phyloP scores from a whole-genome alignment of 2,329 filamentous ascomycete genomes.

The Cladosporium sp. region DNA sequence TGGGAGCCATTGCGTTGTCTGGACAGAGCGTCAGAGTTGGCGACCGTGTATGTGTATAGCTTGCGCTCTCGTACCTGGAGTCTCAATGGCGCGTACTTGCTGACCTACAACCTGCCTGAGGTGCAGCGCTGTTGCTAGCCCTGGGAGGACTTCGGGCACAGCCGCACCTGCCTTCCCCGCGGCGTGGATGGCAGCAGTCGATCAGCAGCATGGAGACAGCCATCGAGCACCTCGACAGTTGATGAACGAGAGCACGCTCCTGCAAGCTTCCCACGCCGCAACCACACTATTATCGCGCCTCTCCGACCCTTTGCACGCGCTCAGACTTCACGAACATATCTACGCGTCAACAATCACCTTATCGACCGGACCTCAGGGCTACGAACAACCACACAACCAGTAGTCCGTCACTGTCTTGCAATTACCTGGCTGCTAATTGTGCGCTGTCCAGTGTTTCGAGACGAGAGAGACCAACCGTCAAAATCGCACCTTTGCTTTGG shows the following conservation, averaged over 20 bases:
- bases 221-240: background rate
- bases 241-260: too few relatives aligned
- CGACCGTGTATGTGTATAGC: background rate
- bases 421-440: slow-evolving; percentile 7
- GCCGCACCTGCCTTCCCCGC: background rate
- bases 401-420: slow-evolving; percentile 3
- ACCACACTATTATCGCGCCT: background rate
- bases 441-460: background rate
- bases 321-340: background rate
- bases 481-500: too few relatives aligned
- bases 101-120: slow-evolving; percentile 10
- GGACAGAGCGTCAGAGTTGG: background rate
- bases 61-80: slow-evolving; percentile 5
- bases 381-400: slow-evolving; percentile 3
- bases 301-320: background rate
- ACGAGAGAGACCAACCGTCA: background rate
- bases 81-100: slow-evolving; percentile 12
- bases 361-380: background rate
- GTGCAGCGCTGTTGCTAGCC: background rate
- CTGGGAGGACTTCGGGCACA: background rate
- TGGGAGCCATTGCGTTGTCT: slow-evolving; percentile 44
- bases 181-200: background rate
- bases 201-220: background rate
- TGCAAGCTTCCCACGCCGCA: background rate
- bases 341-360: background rate